A percentile compares a stretch with the other conserved stretches of the same genome.
phyloP scores from a whole-genome alignment of 768 basidiomycete genomes.

The Boletus vermiculosoides region DNA sequence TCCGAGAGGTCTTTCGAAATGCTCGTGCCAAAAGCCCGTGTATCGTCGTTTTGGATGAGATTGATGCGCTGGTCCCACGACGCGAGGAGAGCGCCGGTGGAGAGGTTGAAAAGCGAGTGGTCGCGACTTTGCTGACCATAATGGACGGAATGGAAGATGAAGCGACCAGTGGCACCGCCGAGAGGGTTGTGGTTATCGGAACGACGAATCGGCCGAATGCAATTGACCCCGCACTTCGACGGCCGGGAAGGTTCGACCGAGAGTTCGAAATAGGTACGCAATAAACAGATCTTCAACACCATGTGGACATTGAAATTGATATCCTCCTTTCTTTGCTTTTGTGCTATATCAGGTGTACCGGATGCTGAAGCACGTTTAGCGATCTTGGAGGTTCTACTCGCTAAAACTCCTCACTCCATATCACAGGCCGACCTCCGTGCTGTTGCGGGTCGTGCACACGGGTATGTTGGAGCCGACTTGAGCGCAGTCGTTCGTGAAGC shows the following conservation, averaged over 20 bases:
- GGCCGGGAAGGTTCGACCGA: slow-evolving; percentile 90
- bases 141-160: slow-evolving; percentile 83
- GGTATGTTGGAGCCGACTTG: slow-evolving; percentile 96
- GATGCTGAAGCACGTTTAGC: slow-evolving; percentile 80
- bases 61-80: slow-evolving; percentile 90
- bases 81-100: slow-evolving; percentile 88
- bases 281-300: neutral
- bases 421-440: slow-evolving; percentile 55
- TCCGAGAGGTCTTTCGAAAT: slow-evolving; percentile 87
- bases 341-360: slow-evolving; percentile 65
- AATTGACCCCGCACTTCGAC: slow-evolving; percentile 87
- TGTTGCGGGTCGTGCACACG: slow-evolving; percentile 81
- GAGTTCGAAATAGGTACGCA: slow-evolving; percentile 89
- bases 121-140: slow-evolving; percentile 90
- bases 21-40: slow-evolving; percentile 82
- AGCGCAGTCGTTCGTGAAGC: slow-evolving; percentile 91
- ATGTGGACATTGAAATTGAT: neutral
- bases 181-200: slow-evolving; percentile 88
- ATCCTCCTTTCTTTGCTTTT: neutral
- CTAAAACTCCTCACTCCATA: slow-evolving; percentile 77
- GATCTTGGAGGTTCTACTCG: slow-evolving; percentile 83
- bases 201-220: slow-evolving; percentile 96
- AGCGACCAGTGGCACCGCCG: slow-evolving; percentile 37
- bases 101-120: slow-evolving; percentile 95
- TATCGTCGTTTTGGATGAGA: slow-evolving; percentile 93